These are phyloP conservation scores for Pseudocercospora fuligena DNA, from an alignment of 2,329 filamentous ascomycete genomes.

Conservation along the genomic window DNA sequence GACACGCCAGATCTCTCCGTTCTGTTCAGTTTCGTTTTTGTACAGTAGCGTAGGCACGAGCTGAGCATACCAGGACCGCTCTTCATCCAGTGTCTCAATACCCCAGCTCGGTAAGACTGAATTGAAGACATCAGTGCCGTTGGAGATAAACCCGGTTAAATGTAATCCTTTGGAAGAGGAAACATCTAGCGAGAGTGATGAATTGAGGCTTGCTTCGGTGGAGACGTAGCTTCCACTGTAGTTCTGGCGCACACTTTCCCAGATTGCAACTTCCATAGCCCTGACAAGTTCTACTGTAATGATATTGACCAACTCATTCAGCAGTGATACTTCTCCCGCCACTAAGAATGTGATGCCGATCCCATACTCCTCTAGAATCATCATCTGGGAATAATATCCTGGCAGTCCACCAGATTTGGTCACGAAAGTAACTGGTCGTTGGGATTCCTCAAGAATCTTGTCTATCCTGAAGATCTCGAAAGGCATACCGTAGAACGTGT, in stretches of 20 bases:
- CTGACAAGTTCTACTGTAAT: slow-evolving; percentile 40
- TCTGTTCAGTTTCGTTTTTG: slow-evolving; percentile 31
- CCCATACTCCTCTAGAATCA: slow-evolving; percentile 50
- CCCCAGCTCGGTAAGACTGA: neutral
- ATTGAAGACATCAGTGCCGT: slow-evolving; percentile 33
- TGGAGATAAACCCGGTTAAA: slow-evolving; percentile 33
- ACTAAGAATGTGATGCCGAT: slow-evolving; percentile 50
- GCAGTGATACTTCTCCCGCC: slow-evolving; percentile 32
- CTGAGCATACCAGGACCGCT: slow-evolving; percentile 30
- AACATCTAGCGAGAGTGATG: slow-evolving; percentile 26
- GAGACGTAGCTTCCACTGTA: slow-evolving; percentile 30
- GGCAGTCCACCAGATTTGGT: slow-evolving; percentile 53
- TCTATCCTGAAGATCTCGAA: slow-evolving; percentile 55
- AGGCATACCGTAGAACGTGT: slow-evolving; percentile 53
- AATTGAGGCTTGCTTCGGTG: slow-evolving; percentile 28
- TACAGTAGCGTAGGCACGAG: slow-evolving; percentile 36
- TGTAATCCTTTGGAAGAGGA: slow-evolving; percentile 30
- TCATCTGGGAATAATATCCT: slow-evolving; percentile 48
- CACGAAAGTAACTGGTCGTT: slow-evolving; percentile 49
- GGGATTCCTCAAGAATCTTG: slow-evolving; percentile 43
- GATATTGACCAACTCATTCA: slow-evolving; percentile 30
- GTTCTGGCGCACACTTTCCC: slow-evolving; percentile 23
- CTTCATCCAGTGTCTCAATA: neutral
- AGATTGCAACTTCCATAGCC: slow-evolving; percentile 40
- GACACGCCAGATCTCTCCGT: slow-evolving; percentile 39